A percentile compares a stretch with the other conserved stretches of the same genome.
These are phyloP conservation scores for Cladophialophora yegresii DNA, from an alignment of 2,329 filamentous ascomycete genomes.

Conservation along the genomic window DNA sequence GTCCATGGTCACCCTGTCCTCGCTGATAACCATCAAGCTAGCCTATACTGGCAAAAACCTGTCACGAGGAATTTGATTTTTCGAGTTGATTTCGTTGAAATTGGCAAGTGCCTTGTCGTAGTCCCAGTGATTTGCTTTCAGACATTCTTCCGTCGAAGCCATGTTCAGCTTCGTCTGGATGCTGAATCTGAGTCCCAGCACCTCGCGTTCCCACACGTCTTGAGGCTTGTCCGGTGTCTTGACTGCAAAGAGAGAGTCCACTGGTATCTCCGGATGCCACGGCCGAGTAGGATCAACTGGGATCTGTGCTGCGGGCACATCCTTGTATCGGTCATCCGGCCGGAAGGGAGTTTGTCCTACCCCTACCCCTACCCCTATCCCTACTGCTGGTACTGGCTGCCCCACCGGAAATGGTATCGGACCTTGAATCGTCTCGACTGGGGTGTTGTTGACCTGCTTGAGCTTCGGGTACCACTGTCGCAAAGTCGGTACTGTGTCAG, in stretches of 20 bases:
- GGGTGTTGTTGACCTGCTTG: slow-evolving; percentile 70
- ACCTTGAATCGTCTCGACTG: slow-evolving; percentile 62
- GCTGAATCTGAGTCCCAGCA: slow-evolving; percentile 70
- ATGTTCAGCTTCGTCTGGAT: slow-evolving; percentile 78
- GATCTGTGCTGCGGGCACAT: slow-evolving; percentile 56
- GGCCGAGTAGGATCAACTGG: slow-evolving; percentile 53
- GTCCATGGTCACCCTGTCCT: neutral
- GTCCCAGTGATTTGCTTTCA: slow-evolving; percentile 78
- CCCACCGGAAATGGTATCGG: slow-evolving; percentile 1
- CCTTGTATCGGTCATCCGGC: slow-evolving; percentile 75
- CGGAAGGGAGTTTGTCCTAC: slow-evolving; percentile 39
- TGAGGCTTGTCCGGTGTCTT: slow-evolving; percentile 49
- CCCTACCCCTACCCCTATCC: neutral
- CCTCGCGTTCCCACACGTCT: slow-evolving; percentile 63
- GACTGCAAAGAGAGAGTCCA: slow-evolving; percentile 44
- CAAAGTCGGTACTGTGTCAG: slow-evolving; percentile 67
- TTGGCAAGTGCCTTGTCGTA: slow-evolving; percentile 71
- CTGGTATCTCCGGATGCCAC: slow-evolving; percentile 33
- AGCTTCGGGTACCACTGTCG: slow-evolving; percentile 82
- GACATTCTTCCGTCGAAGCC: slow-evolving; percentile 76
- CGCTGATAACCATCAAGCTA: neutral
- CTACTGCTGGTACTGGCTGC: neutral
- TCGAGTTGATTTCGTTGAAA: slow-evolving; percentile 71
- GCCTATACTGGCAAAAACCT: slow-evolving; percentile 28
- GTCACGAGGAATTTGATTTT: slow-evolving; percentile 32